Percentiles rank a stretch among this genome's conserved stretches.
These are phyloP conservation scores for Eutrema heterophyllum DNA, from an alignment of 345 rosid genomes.

Conservation along the genomic window DNA sequence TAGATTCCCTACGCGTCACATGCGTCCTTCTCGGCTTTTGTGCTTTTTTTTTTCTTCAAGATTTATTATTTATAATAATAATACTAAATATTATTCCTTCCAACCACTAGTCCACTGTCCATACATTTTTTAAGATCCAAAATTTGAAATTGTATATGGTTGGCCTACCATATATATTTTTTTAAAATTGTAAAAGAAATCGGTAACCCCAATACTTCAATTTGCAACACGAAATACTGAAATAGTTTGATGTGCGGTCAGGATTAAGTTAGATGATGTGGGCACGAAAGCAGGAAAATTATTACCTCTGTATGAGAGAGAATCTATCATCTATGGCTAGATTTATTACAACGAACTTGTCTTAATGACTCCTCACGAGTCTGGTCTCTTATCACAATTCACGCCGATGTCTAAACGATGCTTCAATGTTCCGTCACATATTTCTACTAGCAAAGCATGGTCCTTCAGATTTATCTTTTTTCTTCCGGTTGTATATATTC, in stretches of 20 bases:
- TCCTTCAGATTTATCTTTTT: too few species aligned
- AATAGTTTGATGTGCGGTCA: not conserved
- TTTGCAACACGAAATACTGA: not conserved
- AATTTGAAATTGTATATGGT: too few species aligned
- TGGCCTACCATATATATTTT: too few species aligned
- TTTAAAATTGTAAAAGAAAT: too few species aligned
- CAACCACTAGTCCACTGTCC: too few species aligned
- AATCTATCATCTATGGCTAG: constrained; percentile 17
- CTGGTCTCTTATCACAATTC: constrained; percentile 19
- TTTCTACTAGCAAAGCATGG: too few species aligned
- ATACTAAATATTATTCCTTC: not conserved
- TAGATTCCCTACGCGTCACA: constrained; percentile 38
- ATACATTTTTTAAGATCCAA: too few species aligned
- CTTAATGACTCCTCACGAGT: not conserved
- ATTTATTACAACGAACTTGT: constrained; percentile 25
- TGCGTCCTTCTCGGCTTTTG: constrained; percentile 31
- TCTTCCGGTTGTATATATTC: too few species aligned
- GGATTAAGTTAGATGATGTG: constrained; percentile 12
- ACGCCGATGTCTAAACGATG: not conserved
- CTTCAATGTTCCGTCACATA: too few species aligned
- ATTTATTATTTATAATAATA: not conserved
- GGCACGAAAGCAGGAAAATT: constrained; percentile 11
- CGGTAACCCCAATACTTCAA: not conserved
- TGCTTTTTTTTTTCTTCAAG: not conserved
- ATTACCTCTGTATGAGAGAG: not conserved